Base-by-base conservation (phyloP, 345 rosid genomes). In the Turritis glabra region DNA sequence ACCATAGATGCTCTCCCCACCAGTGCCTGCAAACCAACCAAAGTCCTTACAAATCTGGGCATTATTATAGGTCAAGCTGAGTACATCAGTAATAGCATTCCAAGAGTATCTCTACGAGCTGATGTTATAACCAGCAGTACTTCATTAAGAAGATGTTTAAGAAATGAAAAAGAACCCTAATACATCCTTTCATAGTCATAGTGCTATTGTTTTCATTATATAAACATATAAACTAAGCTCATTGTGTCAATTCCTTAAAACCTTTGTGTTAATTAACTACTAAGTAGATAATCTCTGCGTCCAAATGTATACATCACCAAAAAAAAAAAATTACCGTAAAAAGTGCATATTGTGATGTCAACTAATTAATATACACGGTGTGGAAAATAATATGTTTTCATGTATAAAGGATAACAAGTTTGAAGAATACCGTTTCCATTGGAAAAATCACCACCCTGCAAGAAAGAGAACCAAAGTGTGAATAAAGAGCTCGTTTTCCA, bases 1-100 rank as follows among this genome's bases (percentile, higher is more conserved):
- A 79, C 97, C 99, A 51, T 88, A 96, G 72, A 92, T 90, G 73
- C 98, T 90, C 84, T 96, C 98, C 71, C 99, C 99, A 64, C 99
- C 99, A 64, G 99, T 90, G 88, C 98, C 99, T 96, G 93, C 90
- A 89, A 85, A 85, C 82, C 87, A 95, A 85, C 78, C 59, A 84
- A 84, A 82, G 64, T 81, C 85, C 83, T 87, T 82, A 82, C 80
- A 81, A 69, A 68, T 89, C 84, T 70, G 79, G 84, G 81, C 82
- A 77, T 79, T 73, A 65, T 61, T 74, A 78, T 76, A 68, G 69
- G 82, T 76, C 79, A 80, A 81, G 78, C 71, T 77, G 60, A 75
- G 76, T 54, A 38, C 41, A 62, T 30, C 11, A 35, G 72, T 33
- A 22, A 25, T 32, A 44, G 35, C 54, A 46, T 17, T 52, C 56